These are phyloP conservation scores for Lodderomyces pseudojiufengensis DNA, from an alignment of 1,139 yeast species.

Conservation along the genomic window DNA sequence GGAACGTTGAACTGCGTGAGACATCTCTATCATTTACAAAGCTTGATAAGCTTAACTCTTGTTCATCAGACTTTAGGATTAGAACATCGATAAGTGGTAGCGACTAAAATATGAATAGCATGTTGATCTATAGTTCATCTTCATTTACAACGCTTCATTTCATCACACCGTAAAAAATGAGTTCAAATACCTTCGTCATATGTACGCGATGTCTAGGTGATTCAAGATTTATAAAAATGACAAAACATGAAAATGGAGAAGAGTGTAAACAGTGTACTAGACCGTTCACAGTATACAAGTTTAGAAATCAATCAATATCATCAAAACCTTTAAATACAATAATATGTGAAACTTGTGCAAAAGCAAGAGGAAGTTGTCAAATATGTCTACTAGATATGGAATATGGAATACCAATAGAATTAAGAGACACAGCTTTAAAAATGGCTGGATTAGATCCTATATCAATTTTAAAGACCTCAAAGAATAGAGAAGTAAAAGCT, in stretches of 20 bases:
- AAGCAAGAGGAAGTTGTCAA: constrained; percentile 81
- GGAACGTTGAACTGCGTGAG: no score
- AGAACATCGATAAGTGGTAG: no score
- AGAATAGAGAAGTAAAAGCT: constrained; percentile 43
- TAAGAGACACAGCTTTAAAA: constrained; percentile 78
- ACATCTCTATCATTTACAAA: no score
- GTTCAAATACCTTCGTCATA: constrained; percentile 27
- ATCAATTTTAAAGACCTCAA: constrained; percentile 5
- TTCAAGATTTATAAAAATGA: constrained; percentile 63
- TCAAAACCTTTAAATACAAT: constrained; percentile 47
- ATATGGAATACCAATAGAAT: constrained; percentile 71
- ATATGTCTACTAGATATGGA: constrained; percentile 78
- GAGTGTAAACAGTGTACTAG: constrained; percentile 79
- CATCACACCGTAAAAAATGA: no score
- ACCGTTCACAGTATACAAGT: constrained; percentile 76
- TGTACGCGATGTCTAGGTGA: constrained; percentile 74
- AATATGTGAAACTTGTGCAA: constrained; percentile 76
- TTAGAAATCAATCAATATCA: constrained; percentile 48
- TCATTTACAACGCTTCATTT: no score
- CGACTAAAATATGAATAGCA: no score
- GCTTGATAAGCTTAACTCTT: no score
- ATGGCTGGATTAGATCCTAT: constrained; percentile 55
- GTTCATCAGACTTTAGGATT: no score
- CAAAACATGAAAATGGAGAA: constrained; percentile 68
- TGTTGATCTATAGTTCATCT: no score